Evolutionary conservation across 768 basidiomycete genomes (phyloP).

Genomic region (Hebeloma cylindrosporum): DNA sequence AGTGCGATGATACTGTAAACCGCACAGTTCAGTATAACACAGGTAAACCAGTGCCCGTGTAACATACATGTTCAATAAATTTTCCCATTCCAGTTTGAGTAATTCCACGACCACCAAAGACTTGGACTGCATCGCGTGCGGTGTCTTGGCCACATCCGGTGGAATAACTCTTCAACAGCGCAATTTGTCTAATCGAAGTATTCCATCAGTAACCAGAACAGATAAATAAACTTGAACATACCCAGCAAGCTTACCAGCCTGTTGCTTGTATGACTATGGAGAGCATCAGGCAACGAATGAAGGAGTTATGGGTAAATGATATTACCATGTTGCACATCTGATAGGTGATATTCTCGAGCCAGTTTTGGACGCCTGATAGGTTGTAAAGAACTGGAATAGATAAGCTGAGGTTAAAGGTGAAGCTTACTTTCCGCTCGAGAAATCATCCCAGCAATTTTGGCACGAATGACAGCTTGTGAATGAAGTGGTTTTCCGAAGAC

Average conservation of each 20-base stretch:
- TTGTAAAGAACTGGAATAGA: conserved; percentile 6
- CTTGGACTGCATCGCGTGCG: conserved; percentile 54
- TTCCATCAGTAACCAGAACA: not conserved
- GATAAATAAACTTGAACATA: conserved; percentile 25
- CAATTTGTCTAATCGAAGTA: conserved; percentile 52
- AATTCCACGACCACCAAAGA: conserved; percentile 86
- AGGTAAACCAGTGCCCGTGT: not conserved
- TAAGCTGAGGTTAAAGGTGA: not conserved
- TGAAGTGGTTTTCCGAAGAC: conserved; percentile 89
- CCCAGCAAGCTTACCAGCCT: conserved; percentile 74
- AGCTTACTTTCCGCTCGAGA: conserved; percentile 56
- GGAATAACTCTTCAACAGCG: conserved; percentile 68
- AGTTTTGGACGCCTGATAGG: conserved; percentile 59
- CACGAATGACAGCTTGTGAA: conserved; percentile 83
- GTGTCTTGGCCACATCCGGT: conserved; percentile 66
- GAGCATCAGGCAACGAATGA: conserved; percentile 1
- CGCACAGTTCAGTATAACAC: conserved; percentile 1
- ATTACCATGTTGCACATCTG: conserved; percentile 84
- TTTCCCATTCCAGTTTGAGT: conserved; percentile 82
- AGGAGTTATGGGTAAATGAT: not conserved
- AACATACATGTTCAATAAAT: conserved; percentile 66
- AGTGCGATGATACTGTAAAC: conserved; percentile 59
- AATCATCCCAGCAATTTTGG: conserved; percentile 89
- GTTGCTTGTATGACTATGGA: conserved; percentile 65
- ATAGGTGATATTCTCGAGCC: conserved; percentile 87